Conservation (phyloP, 345 rosid species). For the Euphorbia pulcherrima region DNA sequence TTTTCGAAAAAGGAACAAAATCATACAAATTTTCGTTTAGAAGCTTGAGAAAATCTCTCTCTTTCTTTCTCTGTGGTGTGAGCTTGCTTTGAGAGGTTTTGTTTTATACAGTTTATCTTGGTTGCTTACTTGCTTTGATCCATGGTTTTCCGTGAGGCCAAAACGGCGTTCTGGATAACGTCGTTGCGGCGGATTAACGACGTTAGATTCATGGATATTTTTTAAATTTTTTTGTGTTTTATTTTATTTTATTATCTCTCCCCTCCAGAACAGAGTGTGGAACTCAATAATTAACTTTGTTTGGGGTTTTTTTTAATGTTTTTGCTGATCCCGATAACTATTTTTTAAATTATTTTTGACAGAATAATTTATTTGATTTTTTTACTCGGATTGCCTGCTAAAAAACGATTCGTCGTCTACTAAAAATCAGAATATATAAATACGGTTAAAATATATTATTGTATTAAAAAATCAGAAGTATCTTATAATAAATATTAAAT, state of each 20-base stretch:
- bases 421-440: too few species aligned
- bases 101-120: conserved; percentile 35
- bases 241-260: not conserved
- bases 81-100: conserved; percentile 33
- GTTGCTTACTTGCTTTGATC: conserved; percentile 13
- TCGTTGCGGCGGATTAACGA: conserved; percentile 47
- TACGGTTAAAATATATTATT: too few species aligned
- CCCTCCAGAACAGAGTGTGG: conserved; percentile 6
- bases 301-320: conserved; percentile 4
- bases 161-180: conserved; percentile 42
- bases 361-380: not conserved
- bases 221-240: not conserved
- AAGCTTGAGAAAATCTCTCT: conserved; percentile 22
- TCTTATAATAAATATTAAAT: too few species aligned
- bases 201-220: conserved; percentile 24
- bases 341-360: not conserved
- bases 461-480: too few species aligned
- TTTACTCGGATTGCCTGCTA: not conserved
- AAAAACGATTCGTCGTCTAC: not conserved
- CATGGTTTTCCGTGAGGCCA: conserved; percentile 27
- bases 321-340: conserved; percentile 38
- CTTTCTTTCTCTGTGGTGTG: conserved; percentile 17
- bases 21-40: not conserved
- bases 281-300: conserved; percentile 21
- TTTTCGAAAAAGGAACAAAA: not conserved